These are phyloP conservation scores for Lathyrus tuberosus DNA, from an alignment of 306 rosid genomes.

Conservation along the genomic window DNA sequence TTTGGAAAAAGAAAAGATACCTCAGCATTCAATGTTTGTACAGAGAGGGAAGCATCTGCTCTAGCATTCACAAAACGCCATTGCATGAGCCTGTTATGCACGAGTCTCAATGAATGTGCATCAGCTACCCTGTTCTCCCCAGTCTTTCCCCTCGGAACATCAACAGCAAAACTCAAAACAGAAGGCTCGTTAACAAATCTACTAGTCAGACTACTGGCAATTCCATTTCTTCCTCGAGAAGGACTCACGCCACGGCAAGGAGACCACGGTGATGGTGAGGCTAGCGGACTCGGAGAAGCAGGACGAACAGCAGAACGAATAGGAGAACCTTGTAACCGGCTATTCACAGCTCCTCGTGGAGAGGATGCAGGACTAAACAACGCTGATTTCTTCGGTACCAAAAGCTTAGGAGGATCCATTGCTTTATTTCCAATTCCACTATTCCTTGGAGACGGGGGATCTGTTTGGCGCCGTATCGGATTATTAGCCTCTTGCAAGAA, in stretches of 20 bases:
- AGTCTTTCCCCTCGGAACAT: constrained; percentile 64
- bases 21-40: constrained; percentile 80
- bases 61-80: constrained; percentile 89
- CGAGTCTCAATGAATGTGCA: constrained; percentile 74
- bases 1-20: constrained; percentile 43
- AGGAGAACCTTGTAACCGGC: constrained; percentile 66
- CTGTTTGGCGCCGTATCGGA: constrained; percentile 54
- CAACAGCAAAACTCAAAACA: constrained; percentile 67
- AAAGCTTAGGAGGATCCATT: constrained; percentile 49
- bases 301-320: constrained; percentile 59
- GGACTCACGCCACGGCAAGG: constrained; percentile 80
- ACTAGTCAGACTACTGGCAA: constrained; percentile 42
- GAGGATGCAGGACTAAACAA: constrained; percentile 63
- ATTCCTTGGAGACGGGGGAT: constrained; percentile 51
- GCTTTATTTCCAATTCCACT: constrained; percentile 52
- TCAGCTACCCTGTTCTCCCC: constrained; percentile 67
- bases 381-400: constrained; percentile 46
- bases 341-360: constrained; percentile 60
- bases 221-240: constrained; percentile 59
- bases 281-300: constrained; percentile 69
- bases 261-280: constrained; percentile 47
- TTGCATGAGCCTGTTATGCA: constrained; percentile 79
- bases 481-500: constrained; percentile 71
- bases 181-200: constrained; percentile 62
- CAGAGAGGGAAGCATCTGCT: constrained; percentile 61